Evolutionary conservation across 1,284 basidiomycete genomes (phyloP), one percentile per base, ranked within the genome.

Genomic region (Fomes fomentarius): DNA sequence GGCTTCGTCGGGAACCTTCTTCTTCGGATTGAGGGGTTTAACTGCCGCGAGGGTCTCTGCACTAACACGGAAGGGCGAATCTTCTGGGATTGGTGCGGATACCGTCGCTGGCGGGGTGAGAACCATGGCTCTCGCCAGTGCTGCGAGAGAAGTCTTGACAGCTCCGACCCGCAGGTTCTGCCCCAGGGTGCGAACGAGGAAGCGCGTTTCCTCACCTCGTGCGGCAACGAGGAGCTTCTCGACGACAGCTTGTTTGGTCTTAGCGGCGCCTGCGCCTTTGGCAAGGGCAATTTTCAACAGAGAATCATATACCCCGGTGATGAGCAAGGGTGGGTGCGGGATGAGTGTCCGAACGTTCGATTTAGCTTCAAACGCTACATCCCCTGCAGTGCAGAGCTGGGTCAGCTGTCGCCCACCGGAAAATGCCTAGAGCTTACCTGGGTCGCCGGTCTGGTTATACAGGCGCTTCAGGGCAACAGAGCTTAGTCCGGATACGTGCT

Each of bases 101-200:
- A 65, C 39, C 40, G 60, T 54, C 52, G 56, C 17, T 26, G 80
- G 76, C n/a, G 78, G 76, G 24, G 79, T 81, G 42, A 96, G 74
- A 9, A 87, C 87, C 61, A 91, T 82, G 0, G 93, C 89, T 39
- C 93, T 79, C n/a, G 93, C 90, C 17, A 97, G 76, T 9, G 92
- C 90, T 15, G 87, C 87, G 40, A 97, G 83, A 3, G 94, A 91
- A 24, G 90, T 85, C 54, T 91, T 79, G 31, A 96, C 93, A 1
- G 94, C 95, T 9, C 93, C 93, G 25, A 93, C 91, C 24, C 94
- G 83, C 37, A 97, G 76, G 70, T 96, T 92, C 61, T 87, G 86
- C 34, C 84, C 83, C 31, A 97, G 78, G 3, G 87, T 94, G 37
- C 95, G 82, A 28, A 91, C 89, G 17, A 97, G 76, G 64, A 87